Conservation (phyloP, 2,329 filamentous ascomycete species). For the Aphanoascus verrucosus region DNA sequence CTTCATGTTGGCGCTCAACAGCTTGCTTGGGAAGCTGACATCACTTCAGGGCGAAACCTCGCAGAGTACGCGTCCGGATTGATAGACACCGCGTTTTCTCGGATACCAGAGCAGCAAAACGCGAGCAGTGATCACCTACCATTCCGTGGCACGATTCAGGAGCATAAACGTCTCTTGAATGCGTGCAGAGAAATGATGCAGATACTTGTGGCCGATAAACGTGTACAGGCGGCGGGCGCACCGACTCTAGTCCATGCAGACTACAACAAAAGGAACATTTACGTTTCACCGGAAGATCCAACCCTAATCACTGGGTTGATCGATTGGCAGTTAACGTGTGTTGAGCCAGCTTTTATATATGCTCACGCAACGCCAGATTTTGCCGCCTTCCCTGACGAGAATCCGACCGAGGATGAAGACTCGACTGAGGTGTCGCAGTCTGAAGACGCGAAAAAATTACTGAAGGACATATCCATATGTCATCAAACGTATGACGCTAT, state of each 20-base stretch:
- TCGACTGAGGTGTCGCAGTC: not conserved
- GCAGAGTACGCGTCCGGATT: conserved; percentile 14
- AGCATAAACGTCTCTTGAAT: conserved; percentile 15
- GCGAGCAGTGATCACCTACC: conserved; percentile 8
- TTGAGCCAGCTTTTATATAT: conserved; percentile 27
- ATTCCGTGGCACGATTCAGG: conserved; percentile 14
- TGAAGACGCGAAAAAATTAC: conserved; percentile 14
- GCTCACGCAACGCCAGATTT: conserved; percentile 24
- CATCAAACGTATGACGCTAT: conserved; percentile 24
- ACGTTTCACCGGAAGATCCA: conserved; percentile 24
- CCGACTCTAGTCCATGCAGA: conserved; percentile 24
- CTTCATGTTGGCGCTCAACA: too few species aligned
- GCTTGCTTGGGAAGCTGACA: not conserved
- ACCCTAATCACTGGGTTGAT: conserved; percentile 25
- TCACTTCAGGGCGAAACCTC: conserved; percentile 12
- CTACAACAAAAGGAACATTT: conserved; percentile 28
- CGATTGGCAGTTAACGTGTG: conserved; percentile 27
- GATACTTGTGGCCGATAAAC: conserved; percentile 18
- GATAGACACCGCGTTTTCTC: conserved; percentile 15
- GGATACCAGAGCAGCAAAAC: conserved; percentile 8
- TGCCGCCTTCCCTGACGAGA: conserved; percentile 18
- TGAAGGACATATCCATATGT: conserved; percentile 23
- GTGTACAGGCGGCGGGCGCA: conserved; percentile 17
- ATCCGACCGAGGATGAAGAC: conserved; percentile 14
- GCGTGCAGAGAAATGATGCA: conserved; percentile 19